Evolutionary conservation across 495 filamentous ascomycete genomes (phyloP), one percentile per base, ranked within the genome.

Genomic region (Cenococcum geophilum): DNA sequence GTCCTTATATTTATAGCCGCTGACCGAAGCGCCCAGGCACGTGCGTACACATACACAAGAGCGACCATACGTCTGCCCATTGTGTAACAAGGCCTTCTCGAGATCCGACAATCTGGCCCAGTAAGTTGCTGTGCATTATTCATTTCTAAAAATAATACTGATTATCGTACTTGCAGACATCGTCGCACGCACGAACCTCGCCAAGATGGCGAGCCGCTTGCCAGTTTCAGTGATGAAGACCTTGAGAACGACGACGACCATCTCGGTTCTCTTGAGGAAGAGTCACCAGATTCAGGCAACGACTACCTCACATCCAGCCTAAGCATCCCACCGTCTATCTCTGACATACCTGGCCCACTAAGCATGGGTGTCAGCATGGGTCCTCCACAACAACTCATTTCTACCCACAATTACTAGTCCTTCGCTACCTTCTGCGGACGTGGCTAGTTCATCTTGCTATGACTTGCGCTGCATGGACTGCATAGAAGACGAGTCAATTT

Each of bases 1-100:
- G 35, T 45, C 50, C 61, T 60, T 54, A 23, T 12, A 45, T 61
- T 42, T 54, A 68, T 82, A 79, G 74, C 79, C 77, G 74, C 81
- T 86, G 76, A 78, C 74, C 51, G 69, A 52, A 71, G 72, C 75
- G 74, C 68, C 57, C 77, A 96, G 92, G 79, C 93, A 98, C 80
- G 95, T 98, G 75, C 88, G 93, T 74, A 98, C 93, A 71, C 93
- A 98, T 79, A 98, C 93, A 21, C 93, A 98, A 82, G 93, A 98
- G 79, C 87, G 92, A 79, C 93, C 93, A 67, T 98, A 98, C 75
- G 86, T 90, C 68, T 98, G 93, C 81, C 86, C 87, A 70, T 88
- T 95, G 74, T 98, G 93, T 83, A 95, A 86, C 82, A 97, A 97
- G 77, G 93, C 92, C 50, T 98, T 98, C 76, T 97, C 93, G 50